phyloP scores from a whole-genome alignment of 495 filamentous ascomycete species.

The Poronia punctata region DNA sequence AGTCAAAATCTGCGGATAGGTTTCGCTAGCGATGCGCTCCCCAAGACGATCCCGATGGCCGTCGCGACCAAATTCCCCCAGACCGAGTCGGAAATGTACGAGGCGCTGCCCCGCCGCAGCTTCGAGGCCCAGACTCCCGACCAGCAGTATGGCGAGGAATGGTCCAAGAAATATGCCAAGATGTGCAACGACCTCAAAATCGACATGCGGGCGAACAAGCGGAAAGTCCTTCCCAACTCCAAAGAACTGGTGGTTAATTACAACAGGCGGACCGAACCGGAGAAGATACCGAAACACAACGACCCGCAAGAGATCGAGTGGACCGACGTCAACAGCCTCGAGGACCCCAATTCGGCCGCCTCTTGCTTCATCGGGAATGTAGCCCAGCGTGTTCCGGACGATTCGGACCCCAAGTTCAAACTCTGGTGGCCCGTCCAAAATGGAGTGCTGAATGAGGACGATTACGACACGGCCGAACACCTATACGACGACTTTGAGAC shows the following conservation, averaged over 20 bases:
- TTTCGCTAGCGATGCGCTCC: slow-evolving; percentile 86
- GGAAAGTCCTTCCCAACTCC: slow-evolving; percentile 86
- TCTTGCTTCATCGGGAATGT: slow-evolving; percentile 73
- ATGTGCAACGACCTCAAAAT: slow-evolving; percentile 82
- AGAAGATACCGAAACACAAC: slow-evolving; percentile 87
- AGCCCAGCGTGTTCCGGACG: slow-evolving; percentile 79
- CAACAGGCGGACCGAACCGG: slow-evolving; percentile 73
- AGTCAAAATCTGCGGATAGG: slow-evolving; percentile 94
- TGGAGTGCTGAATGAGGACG: slow-evolving; percentile 83
- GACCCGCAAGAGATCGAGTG: slow-evolving; percentile 89
- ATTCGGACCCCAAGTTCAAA: slow-evolving; percentile 83
- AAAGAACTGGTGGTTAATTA: slow-evolving; percentile 91
- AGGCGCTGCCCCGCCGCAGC: slow-evolving; percentile 80
- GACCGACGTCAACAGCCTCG: slow-evolving; percentile 67
- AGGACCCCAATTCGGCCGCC: slow-evolving; percentile 47
- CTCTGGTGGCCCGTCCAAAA: slow-evolving; percentile 84
- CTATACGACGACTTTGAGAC: slow-evolving; percentile 79
- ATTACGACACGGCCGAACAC: slow-evolving; percentile 69
- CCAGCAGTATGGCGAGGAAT: slow-evolving; percentile 85
- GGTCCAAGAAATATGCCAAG: slow-evolving; percentile 65
- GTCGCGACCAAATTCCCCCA: slow-evolving; percentile 69
- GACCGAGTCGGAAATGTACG: slow-evolving; percentile 77
- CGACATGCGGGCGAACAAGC: slow-evolving; percentile 87
- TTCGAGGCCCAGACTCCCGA: slow-evolving; percentile 63
- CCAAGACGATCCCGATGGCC: slow-evolving; percentile 88